phyloP scores from a whole-genome alignment of 78 protist genomes.

The Emiliania huxleyi region DNA sequence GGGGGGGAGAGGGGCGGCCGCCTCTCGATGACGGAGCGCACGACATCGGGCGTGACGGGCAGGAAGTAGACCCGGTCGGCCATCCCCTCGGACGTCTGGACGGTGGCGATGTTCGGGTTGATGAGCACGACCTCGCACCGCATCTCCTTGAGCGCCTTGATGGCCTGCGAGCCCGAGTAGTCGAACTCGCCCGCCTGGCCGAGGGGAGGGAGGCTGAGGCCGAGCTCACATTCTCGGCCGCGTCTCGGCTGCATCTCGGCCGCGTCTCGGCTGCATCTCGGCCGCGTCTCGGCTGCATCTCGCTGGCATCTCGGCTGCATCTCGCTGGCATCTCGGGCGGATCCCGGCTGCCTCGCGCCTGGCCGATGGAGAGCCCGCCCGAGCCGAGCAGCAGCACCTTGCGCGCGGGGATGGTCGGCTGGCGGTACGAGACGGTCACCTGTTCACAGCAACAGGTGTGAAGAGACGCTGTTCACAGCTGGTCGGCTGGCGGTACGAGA shows the following conservation, averaged over 20 bases:
- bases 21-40: conserved; percentile 19
- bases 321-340: conserved; percentile 62
- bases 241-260: too few species aligned
- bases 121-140: conserved; percentile 83
- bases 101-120: conserved; percentile 97
- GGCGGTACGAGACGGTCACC: neutral
- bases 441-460: too few species aligned
- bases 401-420: neutral
- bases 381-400: conserved; percentile 90
- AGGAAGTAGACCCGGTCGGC: conserved; percentile 95
- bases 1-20: too few species aligned
- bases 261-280: too few species aligned
- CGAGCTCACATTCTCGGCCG: conserved; percentile 61
- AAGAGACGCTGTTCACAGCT: too few species aligned
- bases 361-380: conserved; percentile 97
- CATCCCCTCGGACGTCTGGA: conserved; percentile 79
- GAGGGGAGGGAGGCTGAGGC: conserved; percentile 92
- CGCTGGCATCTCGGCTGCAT: too few species aligned
- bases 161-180: conserved; percentile 91
- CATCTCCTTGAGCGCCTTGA: conserved; percentile 94
- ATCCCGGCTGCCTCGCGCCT: conserved; percentile 95
- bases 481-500: neutral
- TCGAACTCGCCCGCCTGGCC: conserved; percentile 99
- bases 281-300: too few species aligned
- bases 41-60: conserved; percentile 86